These are phyloP conservation scores for Triticum dicoccoides DNA, from an alignment of 176 grass and related monocot genomes.

Conservation along the genomic window DNA sequence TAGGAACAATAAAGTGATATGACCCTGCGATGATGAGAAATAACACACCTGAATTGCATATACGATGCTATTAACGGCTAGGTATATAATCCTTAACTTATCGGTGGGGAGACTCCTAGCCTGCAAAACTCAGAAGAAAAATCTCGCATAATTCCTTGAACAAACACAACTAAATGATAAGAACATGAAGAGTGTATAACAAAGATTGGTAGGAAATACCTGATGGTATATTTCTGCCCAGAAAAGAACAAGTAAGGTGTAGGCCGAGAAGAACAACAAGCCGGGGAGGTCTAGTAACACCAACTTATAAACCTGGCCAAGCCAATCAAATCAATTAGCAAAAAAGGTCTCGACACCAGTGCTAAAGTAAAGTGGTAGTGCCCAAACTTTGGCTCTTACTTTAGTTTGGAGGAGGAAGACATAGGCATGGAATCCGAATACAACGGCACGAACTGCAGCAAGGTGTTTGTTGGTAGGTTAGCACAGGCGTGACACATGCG, in stretches of 20 bases:
- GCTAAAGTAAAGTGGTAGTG: not conserved
- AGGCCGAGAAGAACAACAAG: slow-evolving; percentile 91
- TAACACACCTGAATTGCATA: slow-evolving; percentile 79
- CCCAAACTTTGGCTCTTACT: slow-evolving; percentile 33
- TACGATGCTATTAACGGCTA: slow-evolving; percentile 60
- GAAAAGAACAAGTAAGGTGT: slow-evolving; percentile 94
- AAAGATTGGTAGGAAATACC: slow-evolving; percentile 33
- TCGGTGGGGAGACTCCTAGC: slow-evolving; percentile 81
- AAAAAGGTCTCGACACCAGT: not conserved
- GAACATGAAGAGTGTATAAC: not conserved
- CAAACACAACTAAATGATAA: not conserved
- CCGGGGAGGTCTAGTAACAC: slow-evolving; percentile 80
- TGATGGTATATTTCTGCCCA: slow-evolving; percentile 99
- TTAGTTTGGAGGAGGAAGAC: slow-evolving; percentile 66
- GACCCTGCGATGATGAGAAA: not conserved
- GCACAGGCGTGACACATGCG: not conserved
- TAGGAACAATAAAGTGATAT: not conserved
- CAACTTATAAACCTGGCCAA: slow-evolving; percentile 61
- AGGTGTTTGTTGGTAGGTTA: not conserved
- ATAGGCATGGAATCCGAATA: slow-evolving; percentile 73
- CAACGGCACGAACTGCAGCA: slow-evolving; percentile 68
- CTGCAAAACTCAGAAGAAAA: slow-evolving; percentile 40
- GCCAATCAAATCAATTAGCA: not conserved
- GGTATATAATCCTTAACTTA: slow-evolving; percentile 70
- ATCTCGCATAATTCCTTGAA: not conserved